phyloP scores from a whole-genome alignment of 2,329 filamentous ascomycete genomes.

The Beauveria rudraprayagi region DNA sequence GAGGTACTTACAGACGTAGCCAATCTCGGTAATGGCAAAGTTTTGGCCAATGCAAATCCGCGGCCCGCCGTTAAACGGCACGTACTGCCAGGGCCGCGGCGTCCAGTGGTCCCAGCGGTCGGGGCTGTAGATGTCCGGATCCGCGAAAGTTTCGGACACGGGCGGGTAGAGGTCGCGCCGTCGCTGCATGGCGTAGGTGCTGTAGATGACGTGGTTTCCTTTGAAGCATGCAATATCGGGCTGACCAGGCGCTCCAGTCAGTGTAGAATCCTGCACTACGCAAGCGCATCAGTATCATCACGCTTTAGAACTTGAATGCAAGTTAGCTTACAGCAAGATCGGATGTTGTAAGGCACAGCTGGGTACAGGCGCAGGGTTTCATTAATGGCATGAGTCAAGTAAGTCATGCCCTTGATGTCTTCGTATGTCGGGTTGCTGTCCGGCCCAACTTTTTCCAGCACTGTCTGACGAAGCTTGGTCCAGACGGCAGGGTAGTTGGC shows the following conservation, averaged over 20 bases:
- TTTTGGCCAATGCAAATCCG: slow-evolving; percentile 73
- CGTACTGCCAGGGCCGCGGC: slow-evolving; percentile 61
- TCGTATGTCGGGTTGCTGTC: slow-evolving; percentile 60
- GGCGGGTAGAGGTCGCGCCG: slow-evolving; percentile 53
- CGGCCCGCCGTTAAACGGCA: slow-evolving; percentile 69
- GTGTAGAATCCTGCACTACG: slow-evolving; percentile 36
- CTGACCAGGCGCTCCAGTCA: slow-evolving; percentile 63
- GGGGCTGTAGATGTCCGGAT: slow-evolving; percentile 48
- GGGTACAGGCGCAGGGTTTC: slow-evolving; percentile 74
- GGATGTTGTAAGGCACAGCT: slow-evolving; percentile 70
- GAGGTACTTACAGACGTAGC: slow-evolving; percentile 3
- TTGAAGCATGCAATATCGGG: slow-evolving; percentile 59
- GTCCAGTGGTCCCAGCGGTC: slow-evolving; percentile 59
- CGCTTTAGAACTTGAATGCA: too few relatives aligned
- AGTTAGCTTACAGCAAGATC: slow-evolving; percentile 56
- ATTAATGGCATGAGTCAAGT: slow-evolving; percentile 64
- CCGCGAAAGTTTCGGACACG: slow-evolving; percentile 35
- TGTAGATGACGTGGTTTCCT: slow-evolving; percentile 59
- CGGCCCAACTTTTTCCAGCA: slow-evolving; percentile 57
- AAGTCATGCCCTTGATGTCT: slow-evolving; percentile 82
- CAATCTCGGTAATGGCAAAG: slow-evolving; percentile 70
- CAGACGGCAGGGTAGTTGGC: slow-evolving; percentile 61
- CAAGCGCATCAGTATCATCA: not conserved
- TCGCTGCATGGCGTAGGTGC: slow-evolving; percentile 65
- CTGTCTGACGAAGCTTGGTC: slow-evolving; percentile 63